Percentiles rank a stretch among this genome's conserved stretches.
Evolutionary conservation across 2,329 filamentous ascomycete genomes (phyloP).

Genomic region (Immersiporthe knoxdaviesiana): DNA sequence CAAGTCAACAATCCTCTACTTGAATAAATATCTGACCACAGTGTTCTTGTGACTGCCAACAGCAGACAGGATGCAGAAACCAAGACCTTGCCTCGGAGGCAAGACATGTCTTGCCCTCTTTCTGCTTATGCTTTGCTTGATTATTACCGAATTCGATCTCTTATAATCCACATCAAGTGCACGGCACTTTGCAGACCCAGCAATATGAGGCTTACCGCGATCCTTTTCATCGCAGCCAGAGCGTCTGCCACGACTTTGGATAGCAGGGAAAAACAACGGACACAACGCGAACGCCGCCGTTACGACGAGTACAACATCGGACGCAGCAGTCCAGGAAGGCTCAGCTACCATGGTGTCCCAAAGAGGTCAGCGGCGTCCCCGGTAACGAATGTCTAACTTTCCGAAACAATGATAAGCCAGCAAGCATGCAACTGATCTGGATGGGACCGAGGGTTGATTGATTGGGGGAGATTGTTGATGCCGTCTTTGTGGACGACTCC

Average conservation of each 20-base stretch:
- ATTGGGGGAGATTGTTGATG: slow-evolving; percentile 46
- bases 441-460: background rate
- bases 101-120: too few relatives aligned
- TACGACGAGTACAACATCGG: slow-evolving; percentile 10
- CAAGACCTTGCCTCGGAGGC: too few relatives aligned
- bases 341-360: slow-evolving; percentile 42
- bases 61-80: too few relatives aligned
- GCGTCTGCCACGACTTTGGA: slow-evolving; percentile 14
- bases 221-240: slow-evolving; percentile 14
- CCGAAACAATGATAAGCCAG: slow-evolving; percentile 43
- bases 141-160: too few relatives aligned
- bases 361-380: slow-evolving; percentile 42
- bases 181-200: too few relatives aligned
- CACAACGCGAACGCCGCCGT: background rate
- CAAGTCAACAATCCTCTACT: too few relatives aligned
- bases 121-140: too few relatives aligned
- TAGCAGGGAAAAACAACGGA: slow-evolving; percentile 1
- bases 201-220: slow-evolving; percentile 18
- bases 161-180: too few relatives aligned
- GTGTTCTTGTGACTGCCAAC: too few relatives aligned
- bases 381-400: slow-evolving; percentile 46
- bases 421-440: slow-evolving; percentile 10
- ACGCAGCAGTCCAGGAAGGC: slow-evolving; percentile 21
- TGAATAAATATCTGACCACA: too few relatives aligned
- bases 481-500: slow-evolving; percentile 42